Percentiles rank a stretch among this genome's conserved stretches.
phyloP scores from a whole-genome alignment of 805 yeast species.

The Lachancea cidri region DNA sequence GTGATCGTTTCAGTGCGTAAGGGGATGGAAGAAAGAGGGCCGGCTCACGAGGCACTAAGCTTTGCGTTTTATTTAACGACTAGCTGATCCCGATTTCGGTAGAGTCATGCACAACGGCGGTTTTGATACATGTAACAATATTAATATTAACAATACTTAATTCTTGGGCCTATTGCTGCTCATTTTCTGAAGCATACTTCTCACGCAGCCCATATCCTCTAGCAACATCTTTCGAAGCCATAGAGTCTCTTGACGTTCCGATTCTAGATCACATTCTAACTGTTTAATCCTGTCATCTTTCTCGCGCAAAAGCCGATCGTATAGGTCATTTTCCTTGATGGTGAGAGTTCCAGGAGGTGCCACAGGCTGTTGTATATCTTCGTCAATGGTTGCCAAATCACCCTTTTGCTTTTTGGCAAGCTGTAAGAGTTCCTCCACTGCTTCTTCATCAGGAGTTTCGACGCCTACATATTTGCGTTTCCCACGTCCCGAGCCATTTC shows the following conservation, averaged over 20 bases:
- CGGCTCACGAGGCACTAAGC: not conserved
- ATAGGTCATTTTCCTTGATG: slow-evolving; percentile 6
- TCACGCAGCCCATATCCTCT: slow-evolving; percentile 33
- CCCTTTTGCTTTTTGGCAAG: slow-evolving; percentile 15
- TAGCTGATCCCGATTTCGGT: not conserved
- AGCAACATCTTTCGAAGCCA: slow-evolving; percentile 34
- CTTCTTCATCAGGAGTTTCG: slow-evolving; percentile 24
- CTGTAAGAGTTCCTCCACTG: slow-evolving; percentile 29
- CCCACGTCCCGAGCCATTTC: not conserved
- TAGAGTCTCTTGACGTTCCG: slow-evolving; percentile 31
- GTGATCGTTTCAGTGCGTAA: not conserved
- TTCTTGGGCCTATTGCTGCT: not conserved
- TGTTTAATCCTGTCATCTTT: slow-evolving; percentile 29
- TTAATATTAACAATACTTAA: no score
- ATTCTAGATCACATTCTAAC: slow-evolving; percentile 29
- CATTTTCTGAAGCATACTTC: slow-evolving; percentile 28
- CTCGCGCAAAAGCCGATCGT: slow-evolving; percentile 25
- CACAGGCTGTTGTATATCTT: slow-evolving; percentile 3
- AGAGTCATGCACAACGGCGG: not conserved
- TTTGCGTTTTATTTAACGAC: not conserved
- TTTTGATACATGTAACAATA: no score
- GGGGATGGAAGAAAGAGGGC: not conserved
- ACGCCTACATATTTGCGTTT: slow-evolving; percentile 14
- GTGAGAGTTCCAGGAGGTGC: not conserved
- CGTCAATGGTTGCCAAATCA: slow-evolving; percentile 9